Conservation (phyloP, 1,139 yeast species). For the Debaryomyces nepalensis region DNA sequence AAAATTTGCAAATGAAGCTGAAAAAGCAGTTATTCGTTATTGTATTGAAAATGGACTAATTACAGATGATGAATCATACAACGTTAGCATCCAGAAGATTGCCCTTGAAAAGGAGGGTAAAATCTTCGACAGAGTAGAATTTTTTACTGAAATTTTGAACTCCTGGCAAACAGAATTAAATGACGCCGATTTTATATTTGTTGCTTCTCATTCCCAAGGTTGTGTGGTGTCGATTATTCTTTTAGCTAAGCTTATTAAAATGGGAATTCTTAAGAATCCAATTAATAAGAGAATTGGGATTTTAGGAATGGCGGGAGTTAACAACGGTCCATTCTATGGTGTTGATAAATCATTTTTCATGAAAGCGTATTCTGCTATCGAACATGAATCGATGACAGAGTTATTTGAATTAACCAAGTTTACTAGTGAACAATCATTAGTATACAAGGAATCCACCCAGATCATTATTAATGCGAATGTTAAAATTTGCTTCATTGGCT, state of each 20-base stretch:
- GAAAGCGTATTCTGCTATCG: conserved; percentile 88
- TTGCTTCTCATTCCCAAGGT: conserved; percentile 96
- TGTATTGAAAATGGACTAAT: conserved; percentile 60
- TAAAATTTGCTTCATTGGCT: conserved; percentile 80
- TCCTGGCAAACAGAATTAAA: conserved; percentile 74
- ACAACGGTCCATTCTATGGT: conserved; percentile 92
- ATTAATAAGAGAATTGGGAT: conserved; percentile 64
- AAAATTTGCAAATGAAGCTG: conserved; percentile 87
- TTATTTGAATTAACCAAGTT: conserved; percentile 85
- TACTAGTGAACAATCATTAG: conserved; percentile 70
- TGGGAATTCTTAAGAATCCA: conserved; percentile 62
- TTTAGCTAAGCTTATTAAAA: conserved; percentile 69
- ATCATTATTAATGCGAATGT: conserved; percentile 70
- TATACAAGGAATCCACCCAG: conserved; percentile 68
- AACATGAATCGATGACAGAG: conserved; percentile 82
- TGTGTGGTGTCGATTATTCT: conserved; percentile 87
- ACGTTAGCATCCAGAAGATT: conserved; percentile 78
- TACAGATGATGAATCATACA: conserved; percentile 38
- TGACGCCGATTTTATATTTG: conserved; percentile 80
- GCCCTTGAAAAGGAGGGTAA: conserved; percentile 95
- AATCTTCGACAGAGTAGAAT: conserved; percentile 81
- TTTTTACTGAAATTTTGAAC: conserved; percentile 70
- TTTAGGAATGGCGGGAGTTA: conserved; percentile 94
- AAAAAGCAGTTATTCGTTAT: conserved; percentile 73
- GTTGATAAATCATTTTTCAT: conserved; percentile 81